Base-by-base conservation (phyloP, 495 filamentous ascomycete genomes). In the Rostrohypoxylon terebratum region DNA sequence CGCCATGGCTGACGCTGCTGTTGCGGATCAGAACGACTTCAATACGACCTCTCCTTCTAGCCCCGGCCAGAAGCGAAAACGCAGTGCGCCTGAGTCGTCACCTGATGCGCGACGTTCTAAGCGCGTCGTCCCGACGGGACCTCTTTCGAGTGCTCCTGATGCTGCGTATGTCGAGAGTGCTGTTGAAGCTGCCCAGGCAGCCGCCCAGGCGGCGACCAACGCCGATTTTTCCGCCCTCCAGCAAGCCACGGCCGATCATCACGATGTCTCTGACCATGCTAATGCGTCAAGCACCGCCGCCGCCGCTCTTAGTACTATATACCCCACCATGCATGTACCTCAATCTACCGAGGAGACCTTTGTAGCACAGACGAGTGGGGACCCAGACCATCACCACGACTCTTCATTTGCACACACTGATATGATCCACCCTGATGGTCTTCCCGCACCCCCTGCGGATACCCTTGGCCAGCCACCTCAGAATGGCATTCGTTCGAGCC, bases 341-440 rank as follows among this genome's bases (percentile, higher is more conserved):
- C 90, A 90, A 73, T 81, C 89, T 3, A 93, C 91, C 1, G 90
- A 92, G 69, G 85, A 91, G 63, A 87, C 89, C 0, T 93, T 93
- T 74, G 84, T 85, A 1, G 79, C 82, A 9, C 82, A 83, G 63
- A 72, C 68, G 63, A 75, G 75, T 60, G 73, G 76, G 76, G 76
- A 79, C 34, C 68, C 73, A n/a, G 74, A 80, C 3, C 66, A 75
- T 40, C 76, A 78, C 23, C 76, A 75, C 50, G 76, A 73, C 6
- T 60, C 72, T 10, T 53, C 75, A 4, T 79, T 72, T 63, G 71
- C 71, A n/a, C 77, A 77, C 23, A 77, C 79, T 53, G 75, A 72
- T 14, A 78, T 83, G 63, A 63, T 80, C 14, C 79, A 81, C 42
- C 50, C 79, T 5, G 81, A 84, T 42, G 76, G 80, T 11, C 80